Percentiles rank a stretch among this genome's conserved stretches.
Conservation (phyloP, 768 basidiomycete species). For the Tulasnella calospora region DNA sequence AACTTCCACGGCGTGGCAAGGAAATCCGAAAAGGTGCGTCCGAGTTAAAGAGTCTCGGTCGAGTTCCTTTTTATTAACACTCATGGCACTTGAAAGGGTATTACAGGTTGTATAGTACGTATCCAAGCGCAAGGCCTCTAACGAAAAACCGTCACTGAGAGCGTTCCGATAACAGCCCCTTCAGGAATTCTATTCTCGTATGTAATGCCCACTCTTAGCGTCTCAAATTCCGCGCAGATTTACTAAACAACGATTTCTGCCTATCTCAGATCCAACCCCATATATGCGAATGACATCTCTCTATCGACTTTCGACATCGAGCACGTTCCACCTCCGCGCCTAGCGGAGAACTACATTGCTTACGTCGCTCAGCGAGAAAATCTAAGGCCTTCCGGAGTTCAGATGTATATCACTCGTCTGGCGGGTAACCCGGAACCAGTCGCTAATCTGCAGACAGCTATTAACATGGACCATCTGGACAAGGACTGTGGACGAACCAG, state of each 20-base stretch:
- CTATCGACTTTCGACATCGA: slow-evolving; percentile 9
- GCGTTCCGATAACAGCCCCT: background rate
- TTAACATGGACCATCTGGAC: background rate
- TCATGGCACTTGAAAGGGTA: background rate
- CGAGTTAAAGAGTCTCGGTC: background rate
- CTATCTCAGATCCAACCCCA: background rate
- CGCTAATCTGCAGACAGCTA: background rate
- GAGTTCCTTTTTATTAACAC: too few species aligned
- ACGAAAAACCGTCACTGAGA: background rate
- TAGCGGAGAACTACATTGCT: slow-evolving; percentile 8
- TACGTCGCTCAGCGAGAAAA: background rate
- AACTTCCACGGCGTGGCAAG: background rate
- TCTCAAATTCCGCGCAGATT: background rate
- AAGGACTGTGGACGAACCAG: background rate
- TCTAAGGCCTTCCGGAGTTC: background rate
- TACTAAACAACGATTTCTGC: background rate
- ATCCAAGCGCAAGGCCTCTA: background rate
- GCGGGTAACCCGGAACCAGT: background rate
- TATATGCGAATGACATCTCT: background rate
- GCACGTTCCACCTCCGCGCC: slow-evolving; percentile 15
- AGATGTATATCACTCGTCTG: background rate
- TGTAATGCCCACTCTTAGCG: background rate
- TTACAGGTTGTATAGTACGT: background rate
- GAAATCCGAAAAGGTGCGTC: background rate
- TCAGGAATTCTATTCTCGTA: background rate